phyloP scores from a whole-genome alignment of 331 rosid species.

The Pyrus hybrid region DNA sequence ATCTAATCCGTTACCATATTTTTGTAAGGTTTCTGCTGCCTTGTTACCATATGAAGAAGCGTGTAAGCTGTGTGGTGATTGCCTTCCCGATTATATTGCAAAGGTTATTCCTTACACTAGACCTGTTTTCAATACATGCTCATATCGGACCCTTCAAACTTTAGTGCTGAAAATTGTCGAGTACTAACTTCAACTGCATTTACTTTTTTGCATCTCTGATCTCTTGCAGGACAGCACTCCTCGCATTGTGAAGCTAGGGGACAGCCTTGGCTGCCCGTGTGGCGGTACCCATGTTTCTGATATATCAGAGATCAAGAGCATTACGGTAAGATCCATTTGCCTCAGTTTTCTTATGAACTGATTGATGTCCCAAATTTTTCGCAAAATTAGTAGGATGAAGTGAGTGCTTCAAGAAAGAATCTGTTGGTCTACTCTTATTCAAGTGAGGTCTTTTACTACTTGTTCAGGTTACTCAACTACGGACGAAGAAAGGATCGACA shows the following conservation, averaged over 20 bases:
- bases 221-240: slow-evolving; percentile 57
- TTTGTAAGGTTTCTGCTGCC: slow-evolving; percentile 38
- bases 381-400: not conserved
- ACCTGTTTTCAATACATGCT: not conserved
- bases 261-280: slow-evolving; percentile 61
- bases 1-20: slow-evolving; percentile 18
- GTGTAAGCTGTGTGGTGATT: slow-evolving; percentile 52
- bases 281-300: slow-evolving; percentile 73
- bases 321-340: slow-evolving; percentile 36
- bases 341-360: not conserved
- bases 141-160: not conserved
- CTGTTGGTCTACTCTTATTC: not conserved
- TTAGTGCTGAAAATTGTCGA: not conserved
- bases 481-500: slow-evolving; percentile 62
- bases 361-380: not conserved
- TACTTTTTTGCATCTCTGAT: slow-evolving; percentile 13
- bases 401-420: not conserved
- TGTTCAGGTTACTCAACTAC: slow-evolving; percentile 58
- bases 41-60: slow-evolving; percentile 60
- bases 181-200: not conserved
- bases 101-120: slow-evolving; percentile 36
- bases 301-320: slow-evolving; percentile 45
- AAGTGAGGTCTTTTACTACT: not conserved
- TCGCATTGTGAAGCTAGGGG: slow-evolving; percentile 51
- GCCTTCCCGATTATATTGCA: slow-evolving; percentile 66